These are phyloP conservation scores for Coemansia asiatica DNA, from an alignment of 192 early-diverging fungal genomes.

Conservation along the genomic window DNA sequence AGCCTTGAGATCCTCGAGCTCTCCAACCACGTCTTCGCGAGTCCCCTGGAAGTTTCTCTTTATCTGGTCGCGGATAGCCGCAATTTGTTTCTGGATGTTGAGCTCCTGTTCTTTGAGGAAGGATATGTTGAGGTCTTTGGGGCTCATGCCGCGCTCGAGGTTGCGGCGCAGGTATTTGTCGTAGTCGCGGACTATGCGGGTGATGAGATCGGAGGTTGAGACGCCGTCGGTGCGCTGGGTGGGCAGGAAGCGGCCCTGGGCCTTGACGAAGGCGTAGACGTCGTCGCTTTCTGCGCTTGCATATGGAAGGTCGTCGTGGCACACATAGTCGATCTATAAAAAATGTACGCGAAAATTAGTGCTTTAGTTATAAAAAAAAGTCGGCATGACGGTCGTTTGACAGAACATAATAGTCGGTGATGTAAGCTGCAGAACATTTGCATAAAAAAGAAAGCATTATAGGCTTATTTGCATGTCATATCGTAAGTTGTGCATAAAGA, in stretches of 20 bases:
- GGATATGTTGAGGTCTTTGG: slow-evolving; percentile 78
- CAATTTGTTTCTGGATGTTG: slow-evolving; percentile 71
- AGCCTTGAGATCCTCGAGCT: slow-evolving; percentile 64
- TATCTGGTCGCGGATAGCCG: slow-evolving; percentile 67
- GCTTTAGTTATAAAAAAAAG: too few relatives aligned
- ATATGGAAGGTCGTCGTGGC: slow-evolving; percentile 80
- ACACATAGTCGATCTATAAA: slow-evolving; percentile 75
- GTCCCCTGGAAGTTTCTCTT: slow-evolving; percentile 68
- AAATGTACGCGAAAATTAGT: neutral
- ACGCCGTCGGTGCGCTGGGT: slow-evolving; percentile 80
- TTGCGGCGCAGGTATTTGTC: slow-evolving; percentile 81
- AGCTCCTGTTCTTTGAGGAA: slow-evolving; percentile 81
- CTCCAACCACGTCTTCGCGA: slow-evolving; percentile 62
- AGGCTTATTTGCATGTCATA: too few relatives aligned
- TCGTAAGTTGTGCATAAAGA: neutral
- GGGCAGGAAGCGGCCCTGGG: slow-evolving; percentile 61
- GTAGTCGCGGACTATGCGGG: slow-evolving; percentile 81
- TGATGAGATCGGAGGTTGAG: slow-evolving; percentile 80
- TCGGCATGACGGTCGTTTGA: neutral
- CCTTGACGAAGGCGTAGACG: slow-evolving; percentile 80
- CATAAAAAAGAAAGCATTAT: neutral
- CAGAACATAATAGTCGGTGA: too few relatives aligned
- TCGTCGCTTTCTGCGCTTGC: slow-evolving; percentile 68
- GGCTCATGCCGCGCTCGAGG: slow-evolving; percentile 78
- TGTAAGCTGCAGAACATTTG: too few relatives aligned